These are phyloP conservation scores for Malus orientalis DNA, from an alignment of 306 rosid genomes.

Conservation along the genomic window DNA sequence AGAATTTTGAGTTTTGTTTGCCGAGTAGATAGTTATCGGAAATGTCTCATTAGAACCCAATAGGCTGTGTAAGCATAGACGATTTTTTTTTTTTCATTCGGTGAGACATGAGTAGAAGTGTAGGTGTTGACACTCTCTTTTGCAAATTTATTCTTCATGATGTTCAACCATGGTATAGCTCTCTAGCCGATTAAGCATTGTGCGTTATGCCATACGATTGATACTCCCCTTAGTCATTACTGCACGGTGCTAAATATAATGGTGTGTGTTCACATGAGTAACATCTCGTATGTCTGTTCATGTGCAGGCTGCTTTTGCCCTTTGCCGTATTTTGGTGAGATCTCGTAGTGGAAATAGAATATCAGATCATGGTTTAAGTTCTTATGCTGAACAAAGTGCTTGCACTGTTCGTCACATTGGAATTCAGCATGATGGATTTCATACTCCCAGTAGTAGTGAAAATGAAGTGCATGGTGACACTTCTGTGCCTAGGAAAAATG, in stretches of 20 bases:
- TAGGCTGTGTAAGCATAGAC: background rate
- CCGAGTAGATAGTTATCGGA: background rate
- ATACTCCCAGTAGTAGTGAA: constrained; percentile 15
- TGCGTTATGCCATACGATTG: background rate
- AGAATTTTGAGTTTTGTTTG: background rate
- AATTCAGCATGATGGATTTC: constrained; percentile 39
- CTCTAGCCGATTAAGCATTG: background rate
- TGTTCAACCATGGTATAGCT: background rate
- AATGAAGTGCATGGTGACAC: constrained; percentile 17
- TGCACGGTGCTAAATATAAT: background rate
- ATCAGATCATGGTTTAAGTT: constrained; percentile 45
- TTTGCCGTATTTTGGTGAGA: constrained; percentile 51
- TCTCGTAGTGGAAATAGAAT: constrained; percentile 23
- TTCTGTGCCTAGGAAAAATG: constrained; percentile 22
- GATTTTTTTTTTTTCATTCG: background rate
- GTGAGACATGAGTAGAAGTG: background rate
- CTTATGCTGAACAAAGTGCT: constrained; percentile 47
- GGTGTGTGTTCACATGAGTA: background rate
- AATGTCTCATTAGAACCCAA: background rate
- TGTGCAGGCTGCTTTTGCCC: constrained; percentile 48
- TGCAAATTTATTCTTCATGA: background rate
- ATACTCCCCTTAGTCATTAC: background rate
- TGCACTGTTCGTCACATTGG: constrained; percentile 47
- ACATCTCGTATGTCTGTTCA: background rate
- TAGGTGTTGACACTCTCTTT: background rate